Conservation (phyloP, 2,329 filamentous ascomycete genomes). For the Reticulascus tulasneorum region DNA sequence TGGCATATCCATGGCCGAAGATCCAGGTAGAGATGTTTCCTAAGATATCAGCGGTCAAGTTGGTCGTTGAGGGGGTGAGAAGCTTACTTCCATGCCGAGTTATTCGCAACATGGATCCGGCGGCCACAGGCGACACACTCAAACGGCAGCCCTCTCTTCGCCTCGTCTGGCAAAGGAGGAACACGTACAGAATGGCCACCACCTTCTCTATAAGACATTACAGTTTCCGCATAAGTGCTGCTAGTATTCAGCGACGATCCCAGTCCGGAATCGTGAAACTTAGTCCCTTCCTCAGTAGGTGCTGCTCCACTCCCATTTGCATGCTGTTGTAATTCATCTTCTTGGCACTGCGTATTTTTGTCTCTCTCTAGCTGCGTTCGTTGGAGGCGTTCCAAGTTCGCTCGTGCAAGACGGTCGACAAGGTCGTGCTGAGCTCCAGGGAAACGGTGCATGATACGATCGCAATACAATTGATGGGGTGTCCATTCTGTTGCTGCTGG, state of each 20-base stretch:
- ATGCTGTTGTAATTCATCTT: neutral
- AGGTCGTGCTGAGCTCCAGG: neutral
- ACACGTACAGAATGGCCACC: neutral
- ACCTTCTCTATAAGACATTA: slow-evolving; percentile 2
- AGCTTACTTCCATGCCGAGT: slow-evolving; percentile 2
- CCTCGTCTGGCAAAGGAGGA: neutral
- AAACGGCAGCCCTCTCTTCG: neutral
- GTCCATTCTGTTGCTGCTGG: neutral
- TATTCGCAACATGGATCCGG: neutral
- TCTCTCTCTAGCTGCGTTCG: neutral
- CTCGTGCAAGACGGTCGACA: neutral
- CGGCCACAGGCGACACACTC: slow-evolving; percentile 1
- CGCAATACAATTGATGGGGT: neutral
- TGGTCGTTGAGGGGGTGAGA: neutral
- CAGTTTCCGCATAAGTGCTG: slow-evolving; percentile 2
- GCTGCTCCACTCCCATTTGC: no score
- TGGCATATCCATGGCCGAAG: slow-evolving; percentile 3
- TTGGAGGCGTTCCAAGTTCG: slow-evolving; percentile 1
- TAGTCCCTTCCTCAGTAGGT: neutral
- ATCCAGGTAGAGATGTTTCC: slow-evolving; percentile 2
- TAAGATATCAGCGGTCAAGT: neutral
- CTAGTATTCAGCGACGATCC: neutral
- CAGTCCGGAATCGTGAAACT: slow-evolving; percentile 1
- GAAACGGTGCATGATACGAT: slow-evolving; percentile 3
- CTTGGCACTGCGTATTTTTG: neutral